phyloP scores from a whole-genome alignment of 495 filamentous ascomycete genomes.

The Penicillium diatomitis region DNA sequence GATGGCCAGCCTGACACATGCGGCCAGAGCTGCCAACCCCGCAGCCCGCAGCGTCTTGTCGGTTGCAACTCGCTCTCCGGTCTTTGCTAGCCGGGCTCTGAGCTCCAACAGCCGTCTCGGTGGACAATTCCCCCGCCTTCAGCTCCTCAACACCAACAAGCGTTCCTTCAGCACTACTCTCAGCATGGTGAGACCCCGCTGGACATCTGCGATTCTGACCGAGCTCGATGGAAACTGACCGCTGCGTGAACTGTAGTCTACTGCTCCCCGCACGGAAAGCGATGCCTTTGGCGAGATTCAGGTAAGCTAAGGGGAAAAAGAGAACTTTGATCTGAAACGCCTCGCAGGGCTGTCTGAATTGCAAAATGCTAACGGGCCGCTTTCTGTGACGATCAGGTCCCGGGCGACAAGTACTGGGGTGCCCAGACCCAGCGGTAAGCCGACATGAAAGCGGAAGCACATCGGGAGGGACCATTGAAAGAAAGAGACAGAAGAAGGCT shows the following conservation, averaged over 20 bases:
- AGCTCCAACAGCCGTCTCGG: constrained; percentile 28
- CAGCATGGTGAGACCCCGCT: constrained; percentile 28
- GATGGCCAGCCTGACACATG: constrained; percentile 35
- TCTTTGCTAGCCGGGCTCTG: constrained; percentile 24
- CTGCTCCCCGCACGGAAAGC: constrained; percentile 61
- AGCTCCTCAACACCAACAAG: constrained; percentile 32
- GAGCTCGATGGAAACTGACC: not conserved
- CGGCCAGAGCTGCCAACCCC: constrained; percentile 29
- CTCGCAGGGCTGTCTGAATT: not conserved
- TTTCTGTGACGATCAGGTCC: constrained; percentile 46
- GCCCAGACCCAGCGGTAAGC: constrained; percentile 86
- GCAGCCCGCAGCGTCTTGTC: constrained; percentile 27
- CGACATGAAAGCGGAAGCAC: not conserved
- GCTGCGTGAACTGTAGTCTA: constrained; percentile 24
- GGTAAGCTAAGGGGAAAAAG: constrained; percentile 19
- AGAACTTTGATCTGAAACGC: not conserved
- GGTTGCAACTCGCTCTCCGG: constrained; percentile 20
- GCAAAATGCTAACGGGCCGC: too few species aligned
- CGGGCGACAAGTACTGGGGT: constrained; percentile 95
- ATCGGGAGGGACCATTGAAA: not conserved
- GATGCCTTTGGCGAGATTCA: constrained; percentile 96
- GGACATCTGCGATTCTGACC: too few species aligned
- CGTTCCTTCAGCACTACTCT: constrained; percentile 35
- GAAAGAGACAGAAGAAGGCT: constrained; percentile 1
- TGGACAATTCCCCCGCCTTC: constrained; percentile 34